phyloP scores from a whole-genome alignment of 768 basidiomycete genomes.

The Collybiopsis confluens region DNA sequence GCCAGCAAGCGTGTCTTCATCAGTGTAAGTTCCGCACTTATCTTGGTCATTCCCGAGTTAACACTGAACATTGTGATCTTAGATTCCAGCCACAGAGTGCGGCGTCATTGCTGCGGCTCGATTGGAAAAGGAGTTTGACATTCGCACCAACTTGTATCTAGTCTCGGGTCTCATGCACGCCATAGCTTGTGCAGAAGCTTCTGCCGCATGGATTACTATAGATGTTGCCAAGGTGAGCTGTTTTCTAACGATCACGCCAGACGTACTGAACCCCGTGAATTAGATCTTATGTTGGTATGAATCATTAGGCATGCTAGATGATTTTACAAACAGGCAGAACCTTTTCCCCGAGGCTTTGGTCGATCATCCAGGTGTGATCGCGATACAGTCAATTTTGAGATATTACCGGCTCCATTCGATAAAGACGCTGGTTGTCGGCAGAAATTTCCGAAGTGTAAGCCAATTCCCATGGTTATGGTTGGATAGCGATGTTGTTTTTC shows the following conservation, averaged over 20 bases:
- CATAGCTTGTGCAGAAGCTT: not conserved
- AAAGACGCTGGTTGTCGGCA: not conserved
- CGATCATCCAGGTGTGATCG: not conserved
- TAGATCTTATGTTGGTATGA: constrained; percentile 6
- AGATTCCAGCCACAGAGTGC: constrained; percentile 5
- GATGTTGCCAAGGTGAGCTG: constrained; percentile 3
- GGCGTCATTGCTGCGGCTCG: not conserved
- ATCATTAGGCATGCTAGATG: not conserved
- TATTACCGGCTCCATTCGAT: constrained; percentile 3
- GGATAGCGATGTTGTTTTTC: too few species aligned
- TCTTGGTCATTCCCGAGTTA: not conserved
- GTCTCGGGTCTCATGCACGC: constrained; percentile 5
- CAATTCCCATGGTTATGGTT: not conserved
- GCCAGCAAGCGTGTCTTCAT: not conserved
- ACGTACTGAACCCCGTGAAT: too few species aligned
- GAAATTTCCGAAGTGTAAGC: constrained; percentile 4
- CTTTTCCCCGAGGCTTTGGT: not conserved
- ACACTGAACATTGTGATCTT: not conserved
- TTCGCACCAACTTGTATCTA: not conserved
- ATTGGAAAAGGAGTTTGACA: not conserved
- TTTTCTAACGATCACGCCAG: too few species aligned
- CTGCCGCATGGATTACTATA: not conserved
- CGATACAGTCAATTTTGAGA: not conserved
- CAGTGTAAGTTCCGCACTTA: not conserved
- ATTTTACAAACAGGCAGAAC: not conserved